Conservation (phyloP, 2,329 filamentous ascomycete genomes). For the Penicillium frequentans region DNA sequence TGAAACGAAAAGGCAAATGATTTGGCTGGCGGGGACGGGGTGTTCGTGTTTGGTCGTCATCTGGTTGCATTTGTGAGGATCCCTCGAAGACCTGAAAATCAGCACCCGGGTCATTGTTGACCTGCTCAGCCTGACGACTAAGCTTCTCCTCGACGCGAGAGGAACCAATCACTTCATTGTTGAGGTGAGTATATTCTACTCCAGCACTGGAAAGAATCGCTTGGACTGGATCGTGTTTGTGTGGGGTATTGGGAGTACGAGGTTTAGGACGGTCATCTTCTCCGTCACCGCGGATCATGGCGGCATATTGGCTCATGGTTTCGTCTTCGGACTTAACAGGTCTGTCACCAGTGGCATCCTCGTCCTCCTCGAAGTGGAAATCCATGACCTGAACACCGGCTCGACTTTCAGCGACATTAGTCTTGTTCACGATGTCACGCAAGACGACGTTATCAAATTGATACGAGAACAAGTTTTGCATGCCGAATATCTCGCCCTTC, state of each 20-base stretch:
- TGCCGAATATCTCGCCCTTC: constrained; percentile 91
- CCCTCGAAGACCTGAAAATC: constrained; percentile 37
- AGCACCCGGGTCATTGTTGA: constrained; percentile 29
- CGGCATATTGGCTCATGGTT: constrained; percentile 72
- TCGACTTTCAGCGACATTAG: constrained; percentile 90
- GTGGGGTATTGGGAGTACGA: constrained; percentile 34
- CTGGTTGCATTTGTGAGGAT: constrained; percentile 8
- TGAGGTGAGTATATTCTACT: constrained; percentile 94
- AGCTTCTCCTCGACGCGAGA: constrained; percentile 89
- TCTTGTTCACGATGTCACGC: constrained; percentile 97
- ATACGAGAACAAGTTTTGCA: constrained; percentile 82
- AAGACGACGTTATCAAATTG: constrained; percentile 76
- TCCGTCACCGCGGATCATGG: constrained; percentile 53
- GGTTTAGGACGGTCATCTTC: constrained; percentile 11
- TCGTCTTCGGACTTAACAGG: constrained; percentile 59
- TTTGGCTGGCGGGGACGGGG: constrained; percentile 19
- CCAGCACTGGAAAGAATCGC: constrained; percentile 86
- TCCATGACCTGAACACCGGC: constrained; percentile 79
- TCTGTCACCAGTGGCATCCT: constrained; percentile 49
- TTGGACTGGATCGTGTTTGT: constrained; percentile 72
- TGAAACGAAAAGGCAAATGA: constrained; percentile 52
- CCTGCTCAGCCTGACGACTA: constrained; percentile 68
- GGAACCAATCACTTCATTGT: constrained; percentile 89
- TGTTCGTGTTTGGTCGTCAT: not conserved
- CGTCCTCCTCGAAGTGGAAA: constrained; percentile 66